Conservation (phyloP, 2,329 filamentous ascomycete genomes). For the Talaromyces sp. region DNA sequence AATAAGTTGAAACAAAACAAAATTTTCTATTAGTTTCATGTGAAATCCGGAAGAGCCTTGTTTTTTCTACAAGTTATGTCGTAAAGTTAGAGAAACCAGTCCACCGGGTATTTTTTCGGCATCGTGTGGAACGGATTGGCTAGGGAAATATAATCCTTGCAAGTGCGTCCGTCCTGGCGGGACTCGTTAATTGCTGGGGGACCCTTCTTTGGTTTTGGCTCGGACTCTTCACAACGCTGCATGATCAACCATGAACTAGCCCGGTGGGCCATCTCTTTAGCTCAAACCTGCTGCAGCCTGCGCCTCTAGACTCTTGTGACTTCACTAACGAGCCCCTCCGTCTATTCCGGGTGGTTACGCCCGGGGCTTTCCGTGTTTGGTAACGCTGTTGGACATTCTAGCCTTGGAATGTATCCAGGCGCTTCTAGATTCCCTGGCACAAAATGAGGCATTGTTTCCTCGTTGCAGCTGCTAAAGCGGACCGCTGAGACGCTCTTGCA, state of each 20-base stretch:
- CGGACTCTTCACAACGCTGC: too few relatives aligned
- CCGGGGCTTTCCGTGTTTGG: not conserved
- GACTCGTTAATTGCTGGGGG: not conserved
- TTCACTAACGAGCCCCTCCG: not conserved
- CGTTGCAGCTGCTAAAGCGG: not conserved
- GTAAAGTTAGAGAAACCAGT: not conserved
- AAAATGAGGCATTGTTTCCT: too few relatives aligned
- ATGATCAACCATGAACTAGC: too few relatives aligned
- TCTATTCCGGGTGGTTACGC: not conserved
- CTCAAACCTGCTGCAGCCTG: too few relatives aligned
- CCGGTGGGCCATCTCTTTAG: too few relatives aligned
- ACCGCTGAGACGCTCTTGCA: not conserved
- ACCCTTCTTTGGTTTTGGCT: not conserved
- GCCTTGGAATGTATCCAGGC: not conserved
- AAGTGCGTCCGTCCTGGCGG: not conserved
- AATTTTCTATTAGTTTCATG: too few relatives aligned
- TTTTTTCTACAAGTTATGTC: too few relatives aligned
- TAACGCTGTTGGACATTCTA: not conserved
- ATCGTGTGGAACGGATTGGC: not conserved
- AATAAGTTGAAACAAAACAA: too few relatives aligned
- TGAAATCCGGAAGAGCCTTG: too few relatives aligned
- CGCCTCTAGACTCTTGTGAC: too few relatives aligned
- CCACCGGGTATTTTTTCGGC: not conserved
- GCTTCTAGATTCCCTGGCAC: not conserved
- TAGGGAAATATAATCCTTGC: not conserved